phyloP scores from a whole-genome alignment of 1,284 basidiomycete genomes.

The Neolentinus lepideus region DNA sequence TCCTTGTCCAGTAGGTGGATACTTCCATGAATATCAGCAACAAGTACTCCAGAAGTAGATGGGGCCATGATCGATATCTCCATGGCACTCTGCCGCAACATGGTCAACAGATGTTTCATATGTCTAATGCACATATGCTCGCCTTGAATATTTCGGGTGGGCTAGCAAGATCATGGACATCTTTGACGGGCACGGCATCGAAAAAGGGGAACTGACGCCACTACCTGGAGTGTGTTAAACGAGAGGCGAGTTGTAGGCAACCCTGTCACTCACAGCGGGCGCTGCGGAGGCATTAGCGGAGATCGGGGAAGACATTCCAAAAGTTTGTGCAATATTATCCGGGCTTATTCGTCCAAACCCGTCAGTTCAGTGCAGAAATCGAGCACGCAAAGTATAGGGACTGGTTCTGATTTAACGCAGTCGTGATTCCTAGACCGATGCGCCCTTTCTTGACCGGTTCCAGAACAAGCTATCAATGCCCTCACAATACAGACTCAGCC shows the following conservation, averaged over 20 bases:
- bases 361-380: background rate
- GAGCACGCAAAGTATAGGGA: no score
- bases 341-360: background rate
- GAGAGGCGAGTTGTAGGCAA: background rate
- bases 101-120: slow-evolving; percentile 4
- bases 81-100: slow-evolving; percentile 40
- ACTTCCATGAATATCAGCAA: slow-evolving; percentile 80
- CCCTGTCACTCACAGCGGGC: slow-evolving; percentile 28
- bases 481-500: no score
- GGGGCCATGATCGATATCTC: slow-evolving; percentile 67
- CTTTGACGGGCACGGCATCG: slow-evolving; percentile 67
- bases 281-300: slow-evolving; percentile 20
- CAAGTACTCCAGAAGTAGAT: slow-evolving; percentile 57
- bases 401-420: no score
- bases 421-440: no score
- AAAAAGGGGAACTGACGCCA: slow-evolving; percentile 87
- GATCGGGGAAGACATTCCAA: background rate
- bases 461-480: no score
- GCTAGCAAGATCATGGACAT: slow-evolving; percentile 68
- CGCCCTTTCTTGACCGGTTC: no score
- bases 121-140: slow-evolving; percentile 4
- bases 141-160: slow-evolving; percentile 78
- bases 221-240: slow-evolving; percentile 26
- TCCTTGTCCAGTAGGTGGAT: slow-evolving; percentile 70
- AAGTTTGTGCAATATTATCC: background rate